These are phyloP conservation scores for Drechslerella stenobrocha DNA, from an alignment of 2,329 filamentous ascomycete genomes.

Conservation along the genomic window DNA sequence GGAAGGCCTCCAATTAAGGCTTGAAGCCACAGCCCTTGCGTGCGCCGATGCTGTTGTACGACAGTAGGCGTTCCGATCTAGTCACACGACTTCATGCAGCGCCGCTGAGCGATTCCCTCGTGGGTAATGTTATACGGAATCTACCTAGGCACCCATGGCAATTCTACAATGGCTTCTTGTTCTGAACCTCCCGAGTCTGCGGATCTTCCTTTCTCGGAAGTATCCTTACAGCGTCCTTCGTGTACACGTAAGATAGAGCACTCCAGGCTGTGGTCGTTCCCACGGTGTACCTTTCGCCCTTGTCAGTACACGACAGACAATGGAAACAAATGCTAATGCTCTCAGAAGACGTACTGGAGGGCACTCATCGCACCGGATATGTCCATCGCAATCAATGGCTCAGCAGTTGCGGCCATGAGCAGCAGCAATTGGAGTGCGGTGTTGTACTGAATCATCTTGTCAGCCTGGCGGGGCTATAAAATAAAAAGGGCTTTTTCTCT, in stretches of 20 bases:
- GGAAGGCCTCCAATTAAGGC: conserved; percentile 21
- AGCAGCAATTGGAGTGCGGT: conserved; percentile 87
- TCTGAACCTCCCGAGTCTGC: conserved; percentile 40
- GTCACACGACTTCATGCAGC: neutral
- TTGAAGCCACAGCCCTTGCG: conserved; percentile 5
- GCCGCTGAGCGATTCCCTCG: neutral
- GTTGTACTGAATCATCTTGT: conserved; percentile 64
- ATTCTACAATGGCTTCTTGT: conserved; percentile 38
- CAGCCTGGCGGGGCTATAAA: conserved; percentile 58
- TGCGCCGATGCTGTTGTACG: neutral
- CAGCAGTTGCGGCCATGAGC: conserved; percentile 78
- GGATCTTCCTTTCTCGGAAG: conserved; percentile 58
- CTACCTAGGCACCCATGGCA: neutral
- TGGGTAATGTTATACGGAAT: too few species aligned
- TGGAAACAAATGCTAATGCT: neutral
- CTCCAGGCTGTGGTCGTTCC: conserved; percentile 91
- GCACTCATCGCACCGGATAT: conserved; percentile 53
- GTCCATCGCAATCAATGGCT: conserved; percentile 65
- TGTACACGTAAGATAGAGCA: conserved; percentile 86
- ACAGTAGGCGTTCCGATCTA: neutral
- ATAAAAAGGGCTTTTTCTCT: conserved; percentile 56
- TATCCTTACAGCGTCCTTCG: conserved; percentile 89
- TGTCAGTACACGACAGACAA: conserved; percentile 28
- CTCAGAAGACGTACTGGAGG: conserved; percentile 27
- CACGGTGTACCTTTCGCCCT: conserved; percentile 70